Evolutionary conservation across 176 grass and related monocot species (phyloP).

Genomic region (Cenchrus fungigraminus): DNA sequence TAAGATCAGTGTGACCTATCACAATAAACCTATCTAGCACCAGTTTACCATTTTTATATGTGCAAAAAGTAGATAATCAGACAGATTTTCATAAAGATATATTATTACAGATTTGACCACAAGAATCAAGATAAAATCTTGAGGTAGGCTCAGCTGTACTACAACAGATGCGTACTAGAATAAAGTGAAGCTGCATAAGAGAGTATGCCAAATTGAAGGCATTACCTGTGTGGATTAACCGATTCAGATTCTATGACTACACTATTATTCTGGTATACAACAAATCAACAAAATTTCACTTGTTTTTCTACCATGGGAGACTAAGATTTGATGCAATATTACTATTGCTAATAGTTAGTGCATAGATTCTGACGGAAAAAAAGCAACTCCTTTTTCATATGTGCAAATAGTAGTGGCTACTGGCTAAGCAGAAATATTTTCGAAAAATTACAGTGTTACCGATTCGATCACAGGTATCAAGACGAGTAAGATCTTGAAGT

Average conservation of each 20-base stretch:
- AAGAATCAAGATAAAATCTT: background rate
- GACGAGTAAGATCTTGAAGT: too few species aligned
- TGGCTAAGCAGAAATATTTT: too few species aligned
- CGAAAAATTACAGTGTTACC: too few species aligned
- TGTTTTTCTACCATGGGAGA: background rate
- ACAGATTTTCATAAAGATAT: background rate
- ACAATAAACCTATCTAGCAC: constrained; percentile 4
- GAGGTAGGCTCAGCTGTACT: background rate
- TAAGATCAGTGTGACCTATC: background rate
- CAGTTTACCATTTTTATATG: constrained; percentile 6
- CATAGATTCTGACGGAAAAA: background rate
- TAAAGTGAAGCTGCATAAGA: background rate
- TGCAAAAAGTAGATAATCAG: constrained; percentile 4
- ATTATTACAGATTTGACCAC: background rate
- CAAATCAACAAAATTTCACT: background rate
- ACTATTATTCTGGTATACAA: background rate
- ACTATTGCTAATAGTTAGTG: background rate
- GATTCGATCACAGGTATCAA: too few species aligned
- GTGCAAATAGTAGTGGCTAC: too few species aligned
- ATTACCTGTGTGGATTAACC: background rate
- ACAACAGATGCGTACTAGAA: background rate
- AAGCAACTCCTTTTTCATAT: too few species aligned
- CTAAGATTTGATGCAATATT: background rate
- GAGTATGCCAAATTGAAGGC: background rate
- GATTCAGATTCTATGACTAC: background rate